Conservation (phyloP, 2,329 filamentous ascomycete species). For the Nemania abortiva region DNA sequence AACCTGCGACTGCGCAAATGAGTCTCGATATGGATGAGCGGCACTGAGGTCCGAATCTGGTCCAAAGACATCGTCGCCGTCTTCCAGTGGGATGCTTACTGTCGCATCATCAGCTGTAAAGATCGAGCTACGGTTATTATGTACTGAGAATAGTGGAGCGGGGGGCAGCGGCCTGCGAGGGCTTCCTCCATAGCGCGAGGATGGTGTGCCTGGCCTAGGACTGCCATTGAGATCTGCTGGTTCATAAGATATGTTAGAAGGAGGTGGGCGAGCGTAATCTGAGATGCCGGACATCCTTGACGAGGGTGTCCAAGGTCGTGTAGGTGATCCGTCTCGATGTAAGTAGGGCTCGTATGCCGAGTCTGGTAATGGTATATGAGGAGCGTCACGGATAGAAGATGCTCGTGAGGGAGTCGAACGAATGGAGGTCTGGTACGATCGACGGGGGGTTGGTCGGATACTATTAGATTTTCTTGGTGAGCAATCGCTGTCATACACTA, state of each 20-base stretch:
- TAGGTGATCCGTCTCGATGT: conserved; percentile 64
- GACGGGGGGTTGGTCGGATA: conserved; percentile 57
- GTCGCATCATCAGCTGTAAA: conserved; percentile 75
- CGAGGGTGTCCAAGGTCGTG: conserved; percentile 69
- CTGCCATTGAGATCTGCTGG: conserved; percentile 89
- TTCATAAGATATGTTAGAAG: conserved; percentile 81
- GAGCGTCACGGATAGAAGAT: conserved; percentile 68
- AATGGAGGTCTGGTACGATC: conserved; percentile 67
- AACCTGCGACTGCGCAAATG: conserved; percentile 67
- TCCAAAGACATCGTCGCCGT: conserved; percentile 81
- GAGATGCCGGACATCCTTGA: conserved; percentile 59
- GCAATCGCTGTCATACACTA: conserved; percentile 49
- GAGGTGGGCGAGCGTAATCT: conserved; percentile 79
- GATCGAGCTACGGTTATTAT: conserved; percentile 59
- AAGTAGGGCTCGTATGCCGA: conserved; percentile 71
- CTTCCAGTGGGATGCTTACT: conserved; percentile 76
- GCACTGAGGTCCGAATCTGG: conserved; percentile 68
- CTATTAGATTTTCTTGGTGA: conserved; percentile 60
- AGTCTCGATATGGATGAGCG: conserved; percentile 67
- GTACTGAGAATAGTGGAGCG: conserved; percentile 81
- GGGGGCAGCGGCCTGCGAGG: conserved; percentile 88
- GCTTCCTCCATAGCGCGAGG: conserved; percentile 88
- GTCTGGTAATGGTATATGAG: conserved; percentile 72
- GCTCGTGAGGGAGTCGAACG: conserved; percentile 59
- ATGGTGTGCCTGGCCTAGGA: conserved; percentile 89